Conservation (phyloP, 192 early-diverging fungal species). For the Entophlyctis luteolus region DNA sequence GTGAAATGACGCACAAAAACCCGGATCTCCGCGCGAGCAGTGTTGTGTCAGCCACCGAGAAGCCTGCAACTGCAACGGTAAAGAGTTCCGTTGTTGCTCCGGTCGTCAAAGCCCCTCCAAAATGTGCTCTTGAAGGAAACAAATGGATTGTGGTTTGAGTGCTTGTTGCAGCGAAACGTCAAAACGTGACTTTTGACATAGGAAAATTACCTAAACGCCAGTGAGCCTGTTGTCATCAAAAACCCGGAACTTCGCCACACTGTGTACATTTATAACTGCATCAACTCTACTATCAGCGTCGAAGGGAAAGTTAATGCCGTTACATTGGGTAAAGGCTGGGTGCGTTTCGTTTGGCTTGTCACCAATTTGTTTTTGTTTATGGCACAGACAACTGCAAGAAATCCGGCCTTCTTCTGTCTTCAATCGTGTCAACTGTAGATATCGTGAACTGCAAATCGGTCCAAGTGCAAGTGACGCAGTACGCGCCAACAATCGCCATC, state of each 20-base stretch:
- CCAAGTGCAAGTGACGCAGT: conserved; percentile 79
- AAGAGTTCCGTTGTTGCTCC: conserved; percentile 47
- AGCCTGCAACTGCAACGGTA: conserved; percentile 10
- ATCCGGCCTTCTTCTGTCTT: conserved; percentile 77
- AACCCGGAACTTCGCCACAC: conserved; percentile 77
- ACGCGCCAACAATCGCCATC: conserved; percentile 76
- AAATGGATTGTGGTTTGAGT: conserved; percentile 78
- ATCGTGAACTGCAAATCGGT: conserved; percentile 86
- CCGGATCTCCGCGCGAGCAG: conserved; percentile 71
- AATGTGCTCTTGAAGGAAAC: conserved; percentile 76
- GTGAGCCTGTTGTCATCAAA: conserved; percentile 69
- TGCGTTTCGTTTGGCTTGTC: not conserved
- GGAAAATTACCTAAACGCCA: conserved; percentile 79
- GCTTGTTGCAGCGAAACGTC: not conserved
- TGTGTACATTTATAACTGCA: conserved; percentile 93
- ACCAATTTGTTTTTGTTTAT: not conserved
- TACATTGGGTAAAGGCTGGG: conserved; percentile 60
- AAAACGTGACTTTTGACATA: conserved; percentile 14
- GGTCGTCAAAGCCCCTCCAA: conserved; percentile 69
- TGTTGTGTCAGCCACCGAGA: conserved; percentile 43
- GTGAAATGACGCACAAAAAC: conserved; percentile 99
- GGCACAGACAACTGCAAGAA: conserved; percentile 80
- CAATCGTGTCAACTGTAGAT: conserved; percentile 80
- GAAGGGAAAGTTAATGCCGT: conserved; percentile 91
- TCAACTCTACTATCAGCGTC: conserved; percentile 82